A percentile compares a stretch with the other conserved stretches of the same genome.
phyloP scores from a whole-genome alignment of 2,329 filamentous ascomycete genomes.

The Fusarium buharicum region DNA sequence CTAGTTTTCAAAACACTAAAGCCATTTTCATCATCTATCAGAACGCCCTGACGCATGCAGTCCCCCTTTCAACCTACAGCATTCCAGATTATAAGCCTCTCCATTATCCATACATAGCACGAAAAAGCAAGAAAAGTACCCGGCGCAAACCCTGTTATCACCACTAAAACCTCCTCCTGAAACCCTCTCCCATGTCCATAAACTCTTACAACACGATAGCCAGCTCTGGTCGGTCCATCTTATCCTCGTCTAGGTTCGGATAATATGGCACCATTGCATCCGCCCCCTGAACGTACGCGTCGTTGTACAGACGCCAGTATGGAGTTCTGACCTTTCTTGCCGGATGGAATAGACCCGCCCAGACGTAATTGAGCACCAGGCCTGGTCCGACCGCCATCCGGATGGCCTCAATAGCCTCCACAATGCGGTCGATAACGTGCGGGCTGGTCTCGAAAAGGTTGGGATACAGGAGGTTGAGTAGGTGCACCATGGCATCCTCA shows the following conservation, averaged over 20 bases:
- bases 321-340: slow-evolving; percentile 93
- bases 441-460: slow-evolving; percentile 98
- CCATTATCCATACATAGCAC: slow-evolving; percentile 22
- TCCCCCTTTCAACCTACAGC: slow-evolving; percentile 39
- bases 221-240: slow-evolving; percentile 81
- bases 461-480: slow-evolving; percentile 94
- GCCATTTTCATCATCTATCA: slow-evolving; percentile 44
- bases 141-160: slow-evolving; percentile 25
- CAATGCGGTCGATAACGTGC: slow-evolving; percentile 97
- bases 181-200: slow-evolving; percentile 13
- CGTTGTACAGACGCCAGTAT: slow-evolving; percentile 97
- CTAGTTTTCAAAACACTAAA: slow-evolving; percentile 30
- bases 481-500: slow-evolving; percentile 97
- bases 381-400: slow-evolving; percentile 93
- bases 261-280: slow-evolving; percentile 98
- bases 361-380: slow-evolving; percentile 96
- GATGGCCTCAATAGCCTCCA: slow-evolving; percentile 96
- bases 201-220: slow-evolving; percentile 77
- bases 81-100: slow-evolving; percentile 44
- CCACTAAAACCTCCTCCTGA: slow-evolving; percentile 16
- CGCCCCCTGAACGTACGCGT: slow-evolving; percentile 92
- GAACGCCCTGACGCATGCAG: slow-evolving; percentile 46
- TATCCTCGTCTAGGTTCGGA: slow-evolving; percentile 84
- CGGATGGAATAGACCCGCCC: slow-evolving; percentile 97
- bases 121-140: slow-evolving; percentile 20